Base-by-base conservation (phyloP, 345 rosid species). In the Gossypium ekmanianum region DNA sequence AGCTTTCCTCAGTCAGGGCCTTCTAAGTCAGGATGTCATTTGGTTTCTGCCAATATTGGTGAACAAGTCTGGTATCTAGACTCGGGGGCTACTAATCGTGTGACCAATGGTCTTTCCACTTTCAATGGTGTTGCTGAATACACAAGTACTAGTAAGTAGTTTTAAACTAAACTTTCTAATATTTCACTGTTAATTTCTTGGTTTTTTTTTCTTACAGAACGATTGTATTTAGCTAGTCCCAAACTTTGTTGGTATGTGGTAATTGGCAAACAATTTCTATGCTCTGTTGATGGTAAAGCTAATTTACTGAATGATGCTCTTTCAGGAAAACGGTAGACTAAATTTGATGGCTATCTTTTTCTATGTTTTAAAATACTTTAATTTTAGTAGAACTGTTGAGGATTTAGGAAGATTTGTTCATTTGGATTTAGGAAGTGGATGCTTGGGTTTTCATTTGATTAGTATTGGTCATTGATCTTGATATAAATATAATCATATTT, bases 261-360 rank as follows among this genome's bases (percentile, higher is more conserved):
- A 87, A 85, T 81, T 87, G 89, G 75, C 86, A 85, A 81, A 81
- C 85, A 0, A 83, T 27, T 87, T 14, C 43, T 87, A 51, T 85
- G 89, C 84, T 88, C 89, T n/a, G 84, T 88, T 0, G 91, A 89
- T 71, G 91, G 91, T 17, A 80, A 81, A 59, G 89, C 89, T 0
- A 74, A 67, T 85, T 87, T 12, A 78, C 81, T 0, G 91, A 85
- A 75, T 89, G 89, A 2, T 84, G 87, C 76, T 84, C 89, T 69
- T 87, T 85, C 80, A 79, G 91, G 79, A 85, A 57, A 75, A 87
- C 85, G 83, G 58, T 39, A 22, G 88, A 84, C 17, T 84, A 61
- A 81, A 66, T 44, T 17, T 66, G 27, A 18, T 62, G 18, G 67
- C 45, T 62, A 61, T 61, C 39, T 44, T 48, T 14, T 9, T 68